Evolutionary conservation across 371 early-diverging fungal species (phyloP).

Genomic region (Nematocida ausubeli): DNA sequence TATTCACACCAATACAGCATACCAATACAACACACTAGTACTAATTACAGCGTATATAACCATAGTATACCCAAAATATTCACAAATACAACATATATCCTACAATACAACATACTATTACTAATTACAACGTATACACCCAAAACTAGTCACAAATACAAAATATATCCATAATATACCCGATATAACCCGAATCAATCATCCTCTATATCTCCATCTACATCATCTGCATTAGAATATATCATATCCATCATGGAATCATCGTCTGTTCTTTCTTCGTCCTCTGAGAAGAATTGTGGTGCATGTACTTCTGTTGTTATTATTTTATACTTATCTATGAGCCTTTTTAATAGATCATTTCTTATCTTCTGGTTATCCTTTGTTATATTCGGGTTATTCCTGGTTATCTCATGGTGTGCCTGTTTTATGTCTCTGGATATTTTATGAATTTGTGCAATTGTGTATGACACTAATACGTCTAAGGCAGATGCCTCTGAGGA

Average conservation of each 20-base stretch:
- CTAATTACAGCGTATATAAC: no score
- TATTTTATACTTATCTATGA: constrained; percentile 11
- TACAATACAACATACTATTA: no score
- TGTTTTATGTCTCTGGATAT: background rate
- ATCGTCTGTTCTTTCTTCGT: constrained; percentile 30
- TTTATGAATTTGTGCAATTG: background rate
- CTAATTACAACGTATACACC: no score
- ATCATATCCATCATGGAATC: constrained; percentile 36
- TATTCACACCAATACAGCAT: no score
- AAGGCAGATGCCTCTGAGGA: constrained; percentile 36
- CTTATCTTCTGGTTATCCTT: background rate
- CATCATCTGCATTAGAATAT: constrained; percentile 39
- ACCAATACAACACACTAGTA: no score
- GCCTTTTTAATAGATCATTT: background rate
- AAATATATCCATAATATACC: no score
- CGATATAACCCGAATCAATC: no score
- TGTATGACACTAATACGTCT: constrained; percentile 29
- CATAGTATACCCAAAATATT: no score
- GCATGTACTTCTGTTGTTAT: background rate
- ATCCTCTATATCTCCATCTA: constrained; percentile 41
- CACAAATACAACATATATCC: no score
- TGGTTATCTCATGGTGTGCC: background rate
- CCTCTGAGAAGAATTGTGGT: constrained; percentile 41
- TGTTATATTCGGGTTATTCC: background rate
- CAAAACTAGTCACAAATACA: no score